These are phyloP conservation scores for Paspalum vaginatum DNA, from an alignment of 176 grass and related monocot genomes.

Conservation along the genomic window DNA sequence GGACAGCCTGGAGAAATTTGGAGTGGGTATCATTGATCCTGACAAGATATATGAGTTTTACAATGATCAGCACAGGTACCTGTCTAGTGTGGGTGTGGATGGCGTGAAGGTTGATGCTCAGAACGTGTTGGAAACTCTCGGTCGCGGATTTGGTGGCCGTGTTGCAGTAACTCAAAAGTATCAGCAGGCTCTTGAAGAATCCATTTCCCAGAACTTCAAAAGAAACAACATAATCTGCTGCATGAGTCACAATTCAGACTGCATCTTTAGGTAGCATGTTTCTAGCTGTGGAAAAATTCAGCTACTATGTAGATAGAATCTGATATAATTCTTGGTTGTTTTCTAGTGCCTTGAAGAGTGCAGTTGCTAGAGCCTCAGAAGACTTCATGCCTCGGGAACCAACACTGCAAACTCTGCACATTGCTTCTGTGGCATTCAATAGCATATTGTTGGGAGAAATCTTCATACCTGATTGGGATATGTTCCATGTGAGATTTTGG, in stretches of 20 bases:
- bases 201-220: slow-evolving; percentile 53
- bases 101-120: slow-evolving; percentile 80
- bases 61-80: slow-evolving; percentile 65
- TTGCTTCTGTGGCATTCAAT: slow-evolving; percentile 58
- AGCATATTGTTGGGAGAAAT: slow-evolving; percentile 59
- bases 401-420: slow-evolving; percentile 56
- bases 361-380: slow-evolving; percentile 63
- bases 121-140: slow-evolving; percentile 65
- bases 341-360: slow-evolving; percentile 55
- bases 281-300: slow-evolving; percentile 5
- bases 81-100: slow-evolving; percentile 54
- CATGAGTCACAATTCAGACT: slow-evolving; percentile 75
- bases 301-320: slow-evolving; percentile 31
- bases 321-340: not conserved
- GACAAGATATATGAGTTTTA: slow-evolving; percentile 63
- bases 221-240: slow-evolving; percentile 58
- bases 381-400: slow-evolving; percentile 63
- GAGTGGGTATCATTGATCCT: slow-evolving; percentile 57
- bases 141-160: slow-evolving; percentile 49
- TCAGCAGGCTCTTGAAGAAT: slow-evolving; percentile 65
- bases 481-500: slow-evolving; percentile 61
- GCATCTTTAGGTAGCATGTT: slow-evolving; percentile 53
- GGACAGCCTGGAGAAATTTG: slow-evolving; percentile 64
- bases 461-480: slow-evolving; percentile 70
- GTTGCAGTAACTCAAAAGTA: slow-evolving; percentile 56